These are phyloP conservation scores for Cymbopogon flexuosus DNA, from an alignment of 202 grass and related monocot genomes.

Conservation along the genomic window DNA sequence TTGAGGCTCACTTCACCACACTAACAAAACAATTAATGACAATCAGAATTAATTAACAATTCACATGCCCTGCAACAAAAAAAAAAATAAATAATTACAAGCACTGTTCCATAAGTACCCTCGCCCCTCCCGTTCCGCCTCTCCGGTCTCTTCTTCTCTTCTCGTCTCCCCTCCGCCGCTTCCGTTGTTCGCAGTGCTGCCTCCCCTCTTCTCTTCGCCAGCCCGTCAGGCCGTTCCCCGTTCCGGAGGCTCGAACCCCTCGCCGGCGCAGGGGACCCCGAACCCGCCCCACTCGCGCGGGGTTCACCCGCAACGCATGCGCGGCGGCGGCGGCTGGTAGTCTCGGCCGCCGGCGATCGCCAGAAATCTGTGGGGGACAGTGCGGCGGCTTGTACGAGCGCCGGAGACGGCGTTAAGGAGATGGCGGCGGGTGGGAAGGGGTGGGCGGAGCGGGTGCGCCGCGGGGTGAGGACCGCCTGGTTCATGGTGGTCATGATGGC, in stretches of 20 bases:
- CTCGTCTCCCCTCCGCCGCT: constrained; percentile 20
- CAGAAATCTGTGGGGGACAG: constrained; percentile 12
- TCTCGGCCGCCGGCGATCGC: constrained; percentile 39
- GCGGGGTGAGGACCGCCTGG: constrained; percentile 53
- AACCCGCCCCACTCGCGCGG: not conserved
- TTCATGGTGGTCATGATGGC: constrained; percentile 76
- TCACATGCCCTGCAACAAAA: not conserved
- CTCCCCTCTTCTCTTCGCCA: not conserved
- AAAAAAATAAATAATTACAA: not conserved
- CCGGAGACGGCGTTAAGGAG: not conserved
- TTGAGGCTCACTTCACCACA: constrained; percentile 5
- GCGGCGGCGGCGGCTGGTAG: constrained; percentile 27
- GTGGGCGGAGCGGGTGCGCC: constrained; percentile 51
- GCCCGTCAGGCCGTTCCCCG: not conserved
- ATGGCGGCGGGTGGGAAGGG: constrained; percentile 74
- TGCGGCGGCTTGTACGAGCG: not conserved
- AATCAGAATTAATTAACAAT: not conserved
- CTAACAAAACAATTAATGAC: constrained; percentile 25
- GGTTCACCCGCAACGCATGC: constrained; percentile 6
- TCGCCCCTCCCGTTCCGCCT: constrained; percentile 1
- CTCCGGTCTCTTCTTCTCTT: not conserved
- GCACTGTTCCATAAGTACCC: constrained; percentile 44
- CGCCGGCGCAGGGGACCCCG: not conserved
- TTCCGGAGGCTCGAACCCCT: not conserved
- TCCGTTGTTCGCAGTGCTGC: not conserved